Evolutionary conservation across 2,329 filamentous ascomycete genomes (phyloP), one percentile per base, ranked within the genome.

Genomic region (Penicillium nordicum): DNA sequence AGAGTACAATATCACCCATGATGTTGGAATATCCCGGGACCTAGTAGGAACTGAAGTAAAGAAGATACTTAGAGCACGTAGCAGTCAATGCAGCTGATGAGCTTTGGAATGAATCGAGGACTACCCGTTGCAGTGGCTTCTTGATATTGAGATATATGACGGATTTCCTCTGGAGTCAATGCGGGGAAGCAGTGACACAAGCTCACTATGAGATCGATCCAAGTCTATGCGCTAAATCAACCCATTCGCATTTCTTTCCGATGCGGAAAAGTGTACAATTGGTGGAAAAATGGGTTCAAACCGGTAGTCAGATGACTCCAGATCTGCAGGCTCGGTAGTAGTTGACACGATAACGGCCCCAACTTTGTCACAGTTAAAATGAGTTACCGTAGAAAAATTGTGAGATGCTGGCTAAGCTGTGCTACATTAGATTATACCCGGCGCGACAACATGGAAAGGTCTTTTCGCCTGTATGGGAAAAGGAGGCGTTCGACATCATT

Each of bases 1-100:
- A 69, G 63, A 9, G 38, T 7, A 53, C 12, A 11, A 36, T 18
- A 16, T 36, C 32, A 38, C 50, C 41, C 50, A 53, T 53, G 4
- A 40, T 38, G 4, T 3, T 52, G 5, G 16, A 8, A 18, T 44
- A 12, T 12, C 3, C 5, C 2, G 5, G 14, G 4, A 5, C n/a
- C 12, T 25, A 7, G 3, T 7, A n/a, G 3, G 6, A 2, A 5
- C 30, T 30, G 8, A 14, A 14, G 10, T 14, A 25, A 9, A 4
- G 9, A 12, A 11, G 11, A n/a, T 23, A 7, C 11, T 18, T n/a
- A 18, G 23, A 30, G 9, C 11, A 37, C 12, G 6, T 8, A 4
- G 34, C 12, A 21, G 10, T 37, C 12, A 27, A 37, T 25, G 14
- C 3, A 23, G 6, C 11, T 7, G 11, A 14, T 41, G 21, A 16